Evolutionary conservation across 495 filamentous ascomycete species (phyloP), one percentile per base, ranked within the genome.

Genomic region (Lophiotrema nucula): DNA sequence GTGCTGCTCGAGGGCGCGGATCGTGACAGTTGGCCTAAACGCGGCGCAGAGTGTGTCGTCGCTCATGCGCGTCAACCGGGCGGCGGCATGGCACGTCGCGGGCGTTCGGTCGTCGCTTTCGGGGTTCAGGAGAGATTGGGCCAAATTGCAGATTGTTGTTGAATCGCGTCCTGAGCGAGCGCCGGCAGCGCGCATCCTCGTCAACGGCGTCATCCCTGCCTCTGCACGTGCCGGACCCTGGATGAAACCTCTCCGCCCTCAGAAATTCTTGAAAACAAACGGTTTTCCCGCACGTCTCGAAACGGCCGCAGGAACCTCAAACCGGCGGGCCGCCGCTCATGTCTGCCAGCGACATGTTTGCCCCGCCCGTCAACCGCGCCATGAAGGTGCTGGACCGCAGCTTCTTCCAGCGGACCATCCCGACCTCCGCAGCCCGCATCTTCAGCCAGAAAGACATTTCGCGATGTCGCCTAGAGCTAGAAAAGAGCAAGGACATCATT

Each of bases 311-410:
- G n/a, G n/a, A n/a, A n/a, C n/a, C 8, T 35, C 31, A 15, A 35
- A 8, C 31, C 31, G 31, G 31, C 31, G 31, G 15, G 31, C 31
- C 8, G 31, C 31, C 19, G 10, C 6, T 46, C 27, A 65, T 62
- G 52, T 43, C 61, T 18, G 53, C 53, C 25, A 65, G 58, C 31
- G 69, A 67, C 31, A 86, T 87, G 83, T 87, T 96, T 72, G 83
- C 85, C 37, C 89, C 92, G 10, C 95, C 92, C 22, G 74, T 92
- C 33, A 86, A 92, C 67, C 89, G 89, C 65, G 83, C 86, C 16
- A 89, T 88, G 83, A 79, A 77, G 63, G 74, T 74, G 4, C 83
- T 98, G 23, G 92, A 98, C 74, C 83, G 90, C 25, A 78, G 87
- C 15, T 85, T 92, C 64, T 97, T 97, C 74, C 73, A 78, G 26